Evolutionary conservation across 2,329 filamentous ascomycete species (phyloP), one percentile per base, ranked within the genome.

Genomic region (Penicillium sp.): DNA sequence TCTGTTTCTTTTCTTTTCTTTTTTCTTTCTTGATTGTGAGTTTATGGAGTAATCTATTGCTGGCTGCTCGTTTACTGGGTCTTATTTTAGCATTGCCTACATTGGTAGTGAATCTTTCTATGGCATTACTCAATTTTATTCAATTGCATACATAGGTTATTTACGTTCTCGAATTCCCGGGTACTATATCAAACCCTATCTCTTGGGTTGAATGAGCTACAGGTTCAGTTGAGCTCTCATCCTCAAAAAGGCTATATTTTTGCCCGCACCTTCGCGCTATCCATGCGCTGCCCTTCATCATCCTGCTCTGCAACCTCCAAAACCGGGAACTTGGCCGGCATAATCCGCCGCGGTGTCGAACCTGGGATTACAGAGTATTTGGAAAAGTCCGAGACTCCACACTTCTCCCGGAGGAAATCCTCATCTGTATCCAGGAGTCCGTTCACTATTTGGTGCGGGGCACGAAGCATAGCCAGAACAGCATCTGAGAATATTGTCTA

Each of bases 401-500:
- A 74, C 52, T 83, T 75, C 6, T 77, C 73, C 17, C 85, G 75
- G 28, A 94, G 72, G 57, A 89, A 93, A 63, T 94, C 88, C 64
- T 94, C 88, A 60, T 94, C 88, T 1, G 89, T 77, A 51, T 84
- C 75, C 5, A 91, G 71, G 38, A 80, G 69, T 0, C 88, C 88
- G 63, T 88, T 94, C 21, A 93, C 83, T 4, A 68, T 66, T 0
- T 71, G 55, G 0, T 80, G 69, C 0, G 83, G 80, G 0, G 84
- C 77, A 9, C 70, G 65, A 2, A 93, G 72, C 67, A 94, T 85
- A 1, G 78, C 84, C 1, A 91, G 67, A 17, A 94, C 80, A 1
- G 88, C 87, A 61, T 90, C 85, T 0, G 86, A 88, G 69, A 87
- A 94, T 53, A 94, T 85, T 6, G 78, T 81, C 53, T 61, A 13